Base-by-base conservation (phyloP, 2,329 filamentous ascomycete species). In the Plectosphaerella plurivora region DNA sequence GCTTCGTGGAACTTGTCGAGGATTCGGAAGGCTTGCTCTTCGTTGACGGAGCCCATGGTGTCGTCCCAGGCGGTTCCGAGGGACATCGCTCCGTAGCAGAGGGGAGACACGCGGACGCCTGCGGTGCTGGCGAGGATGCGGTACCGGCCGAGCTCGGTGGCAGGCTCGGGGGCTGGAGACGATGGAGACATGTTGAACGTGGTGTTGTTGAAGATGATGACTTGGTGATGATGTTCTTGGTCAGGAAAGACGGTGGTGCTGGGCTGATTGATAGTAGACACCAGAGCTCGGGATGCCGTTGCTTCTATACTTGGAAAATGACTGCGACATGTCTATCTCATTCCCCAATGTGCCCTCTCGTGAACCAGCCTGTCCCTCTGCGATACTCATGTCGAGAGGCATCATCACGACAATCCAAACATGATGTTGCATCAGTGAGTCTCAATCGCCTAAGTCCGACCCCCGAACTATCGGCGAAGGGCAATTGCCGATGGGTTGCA, bases 1-100 rank as follows among this genome's bases (percentile, higher is more conserved):
- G 75, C 69, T 15, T 73, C 71, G 50, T 70, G 74, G 66, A 76
- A 87, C 52, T 73, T 74, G 57, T 86, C 82, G 2, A 87, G 71
- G 5, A 87, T 72, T 47, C 74, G 71, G 60, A 84, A 84, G 0
- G 77, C 68, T 11, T 71, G 61, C 28, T 79, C 73, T 61, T 85
- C 82, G 61, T 71, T 68, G 68, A 79, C 79, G 50, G 72, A 72
- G 12, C 81, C 81, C 70, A 84, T 71, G 20, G 68, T 59, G 0
- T 62, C 53, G 7, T 60, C 63, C 74, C 75, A 79, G 5, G 73
- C 69, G 10, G 69, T 65, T 22, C 78, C 78, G 54, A 81, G 70
- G 52, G 69, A 75, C 78, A 82, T 81, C 47, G 71, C 76, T 33
- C 80, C 79, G 2, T 83, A 68, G 44, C 67, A 67, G n/a, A 81